phyloP scores from a whole-genome alignment of 1,284 basidiomycete species.

The Takashimella tepidaria region DNA sequence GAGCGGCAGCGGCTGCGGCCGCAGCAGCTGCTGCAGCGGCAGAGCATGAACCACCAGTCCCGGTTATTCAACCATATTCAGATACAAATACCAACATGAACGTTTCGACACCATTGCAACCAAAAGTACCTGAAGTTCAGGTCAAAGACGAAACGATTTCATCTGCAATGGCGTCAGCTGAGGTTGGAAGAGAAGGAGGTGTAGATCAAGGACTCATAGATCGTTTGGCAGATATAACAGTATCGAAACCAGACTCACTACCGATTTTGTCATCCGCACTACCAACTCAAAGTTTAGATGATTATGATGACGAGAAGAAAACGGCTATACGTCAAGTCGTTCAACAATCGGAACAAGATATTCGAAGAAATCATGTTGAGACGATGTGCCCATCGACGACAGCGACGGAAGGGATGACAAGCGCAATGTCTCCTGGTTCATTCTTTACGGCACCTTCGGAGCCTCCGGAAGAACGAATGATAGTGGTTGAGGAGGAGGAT shows the following conservation, averaged over 20 bases:
- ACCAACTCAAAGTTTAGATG: not conserved
- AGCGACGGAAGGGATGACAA: too few relatives aligned
- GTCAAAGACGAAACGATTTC: not conserved
- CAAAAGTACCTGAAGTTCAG: not conserved
- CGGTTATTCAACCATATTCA: not conserved
- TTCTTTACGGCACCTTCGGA: not conserved
- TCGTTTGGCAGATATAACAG: not conserved
- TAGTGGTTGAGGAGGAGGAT: not conserved
- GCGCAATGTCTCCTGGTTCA: not conserved
- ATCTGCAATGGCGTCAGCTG: not conserved
- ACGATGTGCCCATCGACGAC: too few relatives aligned
- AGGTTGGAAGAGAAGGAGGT: not conserved
- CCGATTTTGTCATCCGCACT: not conserved
- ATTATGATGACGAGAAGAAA: not conserved
- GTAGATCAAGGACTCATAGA: not conserved
- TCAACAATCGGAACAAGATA: too few relatives aligned
- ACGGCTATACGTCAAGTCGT: not conserved
- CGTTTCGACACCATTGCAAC: not conserved
- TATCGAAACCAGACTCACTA: not conserved
- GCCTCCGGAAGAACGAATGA: too few relatives aligned
- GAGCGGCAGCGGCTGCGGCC: constrained; percentile 4
- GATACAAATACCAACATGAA: not conserved
- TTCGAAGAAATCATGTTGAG: too few relatives aligned
- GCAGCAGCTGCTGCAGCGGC: constrained; percentile 10
- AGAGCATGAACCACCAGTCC: not conserved